These are phyloP conservation scores for Umbelopsis vinacea DNA, from an alignment of 192 early-diverging fungal genomes.

Conservation along the genomic window DNA sequence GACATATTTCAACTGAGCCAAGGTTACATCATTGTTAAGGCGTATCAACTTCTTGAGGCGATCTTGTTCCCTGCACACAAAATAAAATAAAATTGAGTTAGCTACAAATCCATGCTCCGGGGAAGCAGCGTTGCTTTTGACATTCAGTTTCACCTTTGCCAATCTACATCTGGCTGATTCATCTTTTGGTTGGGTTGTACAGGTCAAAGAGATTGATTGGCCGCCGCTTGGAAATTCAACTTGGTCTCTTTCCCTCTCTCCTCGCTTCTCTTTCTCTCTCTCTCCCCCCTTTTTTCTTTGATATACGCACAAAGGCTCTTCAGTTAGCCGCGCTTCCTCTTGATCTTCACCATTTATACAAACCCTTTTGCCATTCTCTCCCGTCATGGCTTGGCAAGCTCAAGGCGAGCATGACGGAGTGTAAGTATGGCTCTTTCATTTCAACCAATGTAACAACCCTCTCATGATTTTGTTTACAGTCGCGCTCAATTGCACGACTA, in stretches of 20 bases:
- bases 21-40: neutral
- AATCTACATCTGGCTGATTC: slow-evolving; percentile 17
- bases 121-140: too few species aligned
- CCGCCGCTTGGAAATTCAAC: slow-evolving; percentile 17
- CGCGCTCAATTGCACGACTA: slow-evolving; percentile 46
- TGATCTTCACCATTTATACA: neutral
- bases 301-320: neutral
- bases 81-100: neutral
- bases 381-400: slow-evolving; percentile 21
- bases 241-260: neutral
- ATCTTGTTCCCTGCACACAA: neutral
- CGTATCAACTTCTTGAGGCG: neutral
- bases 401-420: slow-evolving; percentile 17
- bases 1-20: slow-evolving; percentile 55
- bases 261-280: neutral
- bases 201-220: slow-evolving; percentile 16
- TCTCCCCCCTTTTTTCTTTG: neutral
- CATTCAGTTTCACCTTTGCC: slow-evolving; percentile 5
- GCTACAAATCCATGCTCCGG: neutral
- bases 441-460: neutral
- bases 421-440: slow-evolving; percentile 5
- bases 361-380: slow-evolving; percentile 9
- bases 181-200: slow-evolving; percentile 22
- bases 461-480: neutral
- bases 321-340: slow-evolving; percentile 6